Base-by-base conservation (phyloP, 371 early-diverging fungal species). In the Mucor sp. region DNA sequence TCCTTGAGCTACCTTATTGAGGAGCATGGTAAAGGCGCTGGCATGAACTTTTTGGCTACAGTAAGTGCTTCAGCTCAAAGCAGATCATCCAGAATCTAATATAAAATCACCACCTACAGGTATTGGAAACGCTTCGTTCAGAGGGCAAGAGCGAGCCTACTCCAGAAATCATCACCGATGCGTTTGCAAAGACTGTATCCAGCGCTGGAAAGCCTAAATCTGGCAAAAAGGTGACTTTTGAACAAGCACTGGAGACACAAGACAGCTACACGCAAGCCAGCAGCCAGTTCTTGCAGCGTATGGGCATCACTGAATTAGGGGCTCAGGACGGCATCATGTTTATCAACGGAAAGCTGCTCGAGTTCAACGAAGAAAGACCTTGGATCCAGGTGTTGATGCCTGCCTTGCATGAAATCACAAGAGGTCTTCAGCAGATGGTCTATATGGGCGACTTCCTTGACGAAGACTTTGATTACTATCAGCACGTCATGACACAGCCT, bases 291-390 rank as follows among this genome's bases (percentile, higher is more conserved):
- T 58, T 76, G 12, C 68, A 67, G 3, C 80, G 83, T 2, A 58
- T 87, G 62, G 80, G 77, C 39, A 65, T 82, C 30, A 61, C 25
- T 19, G 60, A 63, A 44, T 8, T 37, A n/a, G 33, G 66, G 9
- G 33, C 60, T 21, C 62, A 66, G n/a, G 61, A 67, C 39, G 82
- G 87, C 4, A 85, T 75, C 7, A 72, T 90, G 47, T 97, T 95
- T 76, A 72, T 92, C 48, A 97, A 97, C 69, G 97, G 97, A 60
- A 90, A 88, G 63, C 81, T 85, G 60, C 68, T 90, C 53, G 83
- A 85, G 11, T 76, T 90, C 67, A 78, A 62, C 35, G 88, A 90
- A 17, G 86, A 81, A 64, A 62, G 53, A 76, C 72, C 76, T 11
- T 82, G 78, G 78, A 58, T 64, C 6, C 77, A 74, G 25, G 35